phyloP scores from a whole-genome alignment of 2,329 filamentous ascomycete genomes.

The Colletotrichum tropicicola region DNA sequence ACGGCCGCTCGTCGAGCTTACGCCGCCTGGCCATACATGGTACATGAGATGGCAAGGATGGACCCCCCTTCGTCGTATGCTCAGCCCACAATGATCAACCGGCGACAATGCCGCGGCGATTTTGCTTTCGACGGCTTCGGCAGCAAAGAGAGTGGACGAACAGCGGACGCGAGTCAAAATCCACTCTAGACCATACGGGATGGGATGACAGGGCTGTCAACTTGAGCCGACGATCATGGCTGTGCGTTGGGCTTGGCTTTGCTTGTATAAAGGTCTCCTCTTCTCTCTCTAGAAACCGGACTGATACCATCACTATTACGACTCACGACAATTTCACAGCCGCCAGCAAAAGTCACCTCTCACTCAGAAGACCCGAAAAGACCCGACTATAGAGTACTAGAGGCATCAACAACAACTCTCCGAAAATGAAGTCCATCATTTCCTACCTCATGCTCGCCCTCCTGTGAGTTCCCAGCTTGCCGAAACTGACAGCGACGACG shows the following conservation, averaged over 20 bases:
- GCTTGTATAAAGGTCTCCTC: slow-evolving; percentile 1
- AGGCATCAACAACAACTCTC: not conserved
- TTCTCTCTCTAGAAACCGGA: not conserved
- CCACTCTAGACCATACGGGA: slow-evolving; percentile 3
- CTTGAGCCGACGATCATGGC: not conserved
- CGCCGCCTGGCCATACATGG: not conserved
- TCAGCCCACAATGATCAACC: not conserved
- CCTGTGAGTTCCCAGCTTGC: not conserved
- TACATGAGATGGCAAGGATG: slow-evolving; percentile 1
- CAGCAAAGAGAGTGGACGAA: not conserved
- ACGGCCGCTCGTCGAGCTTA: slow-evolving; percentile 7
- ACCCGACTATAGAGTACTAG: not conserved
- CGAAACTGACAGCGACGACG: not conserved
- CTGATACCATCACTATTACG: not conserved
- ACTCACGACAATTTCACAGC: not conserved
- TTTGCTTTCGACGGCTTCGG: not conserved
- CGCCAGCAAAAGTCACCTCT: not conserved
- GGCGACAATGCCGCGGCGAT: not conserved
- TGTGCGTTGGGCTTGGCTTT: not conserved
- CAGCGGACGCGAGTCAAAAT: slow-evolving; percentile 5
- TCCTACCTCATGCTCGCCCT: slow-evolving; percentile 16
- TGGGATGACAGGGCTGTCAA: slow-evolving; percentile 2
- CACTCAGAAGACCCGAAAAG: not conserved
- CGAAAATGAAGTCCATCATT: slow-evolving; percentile 13
- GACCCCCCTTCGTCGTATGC: not conserved